Base-by-base conservation (phyloP, 805 yeast species). In the Wickerhamiella nectarea region DNA sequence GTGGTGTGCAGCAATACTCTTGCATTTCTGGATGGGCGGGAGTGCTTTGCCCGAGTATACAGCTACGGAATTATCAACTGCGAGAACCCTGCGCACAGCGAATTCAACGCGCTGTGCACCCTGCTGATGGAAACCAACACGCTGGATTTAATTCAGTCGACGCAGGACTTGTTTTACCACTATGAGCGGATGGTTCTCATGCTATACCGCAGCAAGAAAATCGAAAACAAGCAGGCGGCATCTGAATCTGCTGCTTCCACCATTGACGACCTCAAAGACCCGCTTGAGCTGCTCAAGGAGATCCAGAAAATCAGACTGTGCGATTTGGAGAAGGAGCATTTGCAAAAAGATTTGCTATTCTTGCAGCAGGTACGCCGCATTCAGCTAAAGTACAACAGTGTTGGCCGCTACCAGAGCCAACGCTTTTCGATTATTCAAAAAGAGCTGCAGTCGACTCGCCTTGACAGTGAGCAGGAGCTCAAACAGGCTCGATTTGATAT, bases 31-130 rank as follows among this genome's bases (percentile, higher is more conserved):
- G 71, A 75, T 35, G 94, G 91, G 24, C 65, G 69, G 45, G 63
- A 68, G 48, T 79, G 82, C 18, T 71, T 77, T 45, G 95, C 93
- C 28, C 75, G 95, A 66, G 74, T 77, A 60, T 84, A 84, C 58
- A 91, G 91, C 50, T 84, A 94, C 94, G 95, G 95, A 28, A 64
- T 77, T 43, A 91, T 80, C 37, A 93, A 83, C 60, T 85, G 84
- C 45, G 94, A 83, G 58, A 83, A 84, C 61, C 93, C 83, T 55
- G 66, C 68, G 47, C 93, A 83, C 58, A 80, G 91, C 63, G 94
- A 85, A 61, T 82, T 84, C 65, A 75, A 81, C 59, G 80, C 79
- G 59, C 70, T 85, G 56, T 77, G 94, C 66, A 71, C 80, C 45
- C 69, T 86, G 51, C 64, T 87, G 50, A 68, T 86, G 62, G 76